These are phyloP conservation scores for Boechera divaricarpa DNA, from an alignment of 345 rosid genomes.

Conservation along the genomic window DNA sequence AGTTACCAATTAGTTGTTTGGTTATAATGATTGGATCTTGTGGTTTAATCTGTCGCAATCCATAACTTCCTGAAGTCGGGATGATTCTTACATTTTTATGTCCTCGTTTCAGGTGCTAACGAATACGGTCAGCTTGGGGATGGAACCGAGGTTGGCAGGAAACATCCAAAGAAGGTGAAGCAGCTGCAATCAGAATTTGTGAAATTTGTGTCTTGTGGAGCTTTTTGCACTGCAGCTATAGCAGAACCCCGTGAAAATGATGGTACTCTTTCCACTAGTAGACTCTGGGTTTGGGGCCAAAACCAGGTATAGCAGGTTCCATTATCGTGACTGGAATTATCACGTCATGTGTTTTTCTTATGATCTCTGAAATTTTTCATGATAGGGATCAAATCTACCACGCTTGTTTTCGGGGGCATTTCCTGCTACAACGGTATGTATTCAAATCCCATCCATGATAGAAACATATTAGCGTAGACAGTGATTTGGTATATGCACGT, in stretches of 20 bases:
- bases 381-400: slow-evolving; percentile 88
- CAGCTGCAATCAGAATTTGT: slow-evolving; percentile 85
- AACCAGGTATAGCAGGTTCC: slow-evolving; percentile 65
- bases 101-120: slow-evolving; percentile 66
- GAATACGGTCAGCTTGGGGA: slow-evolving; percentile 98
- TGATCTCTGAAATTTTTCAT: slow-evolving; percentile 24
- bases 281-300: slow-evolving; percentile 99
- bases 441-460: neutral
- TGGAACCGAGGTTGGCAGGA: slow-evolving; percentile 87
- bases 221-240: slow-evolving; percentile 88
- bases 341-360: slow-evolving; percentile 4
- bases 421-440: slow-evolving; percentile 63
- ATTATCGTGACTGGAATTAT: neutral
- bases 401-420: slow-evolving; percentile 91
- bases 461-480: neutral
- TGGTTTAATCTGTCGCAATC: slow-evolving; percentile 13
- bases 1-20: neutral
- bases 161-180: slow-evolving; percentile 78
- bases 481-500: slow-evolving; percentile 16
- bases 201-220: slow-evolving; percentile 92
- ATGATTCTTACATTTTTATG: neutral
- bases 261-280: slow-evolving; percentile 64
- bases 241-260: slow-evolving; percentile 81
- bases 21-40: neutral
- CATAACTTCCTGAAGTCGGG: neutral